Percentiles rank a stretch among this genome's conserved stretches.
Conservation (phyloP, 257 asterid species). For the Solanum peruvianum region DNA sequence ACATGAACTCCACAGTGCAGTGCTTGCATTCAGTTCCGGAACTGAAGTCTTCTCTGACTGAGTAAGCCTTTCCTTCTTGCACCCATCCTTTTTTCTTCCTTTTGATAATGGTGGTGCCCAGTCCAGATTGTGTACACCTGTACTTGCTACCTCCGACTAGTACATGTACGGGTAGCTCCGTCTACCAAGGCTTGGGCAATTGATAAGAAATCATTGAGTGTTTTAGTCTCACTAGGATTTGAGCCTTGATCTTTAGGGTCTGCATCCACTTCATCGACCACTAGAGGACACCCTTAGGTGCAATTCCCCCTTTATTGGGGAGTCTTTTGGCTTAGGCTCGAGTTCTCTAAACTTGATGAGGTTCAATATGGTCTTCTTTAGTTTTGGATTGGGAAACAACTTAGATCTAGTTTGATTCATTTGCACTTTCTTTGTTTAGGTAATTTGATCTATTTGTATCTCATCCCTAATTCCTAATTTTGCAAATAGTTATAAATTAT, state of each 20-base stretch:
- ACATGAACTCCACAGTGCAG: slow-evolving; percentile 96
- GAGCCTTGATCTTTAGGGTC: background rate
- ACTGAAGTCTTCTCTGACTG: slow-evolving; percentile 66
- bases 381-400: background rate
- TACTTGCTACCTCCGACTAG: background rate
- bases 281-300: background rate
- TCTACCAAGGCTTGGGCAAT: background rate
- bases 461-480: background rate
- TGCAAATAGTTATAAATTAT: background rate
- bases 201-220: background rate
- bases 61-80: slow-evolving; percentile 37
- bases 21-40: slow-evolving; percentile 97
- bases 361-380: background rate
- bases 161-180: background rate
- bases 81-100: background rate
- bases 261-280: background rate
- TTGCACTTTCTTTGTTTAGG: background rate
- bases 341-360: background rate
- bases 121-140: background rate
- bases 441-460: background rate
- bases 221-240: background rate
- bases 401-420: background rate
- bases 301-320: background rate
- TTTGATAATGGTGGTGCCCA: background rate
- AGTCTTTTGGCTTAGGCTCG: background rate